Conservation (phyloP, 2,329 filamentous ascomycete species). For the Cladosporium sp. region DNA sequence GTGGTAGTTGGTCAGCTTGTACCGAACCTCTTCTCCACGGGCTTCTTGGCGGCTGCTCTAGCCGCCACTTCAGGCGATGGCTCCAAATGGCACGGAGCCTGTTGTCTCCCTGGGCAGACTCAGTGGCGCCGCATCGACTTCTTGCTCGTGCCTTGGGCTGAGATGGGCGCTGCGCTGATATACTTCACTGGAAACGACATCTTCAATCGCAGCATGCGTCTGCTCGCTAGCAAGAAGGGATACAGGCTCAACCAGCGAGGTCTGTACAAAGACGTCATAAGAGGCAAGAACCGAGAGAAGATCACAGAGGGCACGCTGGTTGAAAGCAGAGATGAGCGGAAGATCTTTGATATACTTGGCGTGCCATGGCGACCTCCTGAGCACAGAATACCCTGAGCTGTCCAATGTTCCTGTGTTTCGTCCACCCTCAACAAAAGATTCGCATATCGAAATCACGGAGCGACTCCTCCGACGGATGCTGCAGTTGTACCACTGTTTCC, state of each 20-base stretch:
- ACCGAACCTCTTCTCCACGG: constrained; percentile 57
- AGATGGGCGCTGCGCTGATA: constrained; percentile 83
- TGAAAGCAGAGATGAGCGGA: constrained; percentile 73
- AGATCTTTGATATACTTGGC: constrained; percentile 77
- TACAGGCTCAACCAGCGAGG: constrained; percentile 86
- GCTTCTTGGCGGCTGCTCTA: constrained; percentile 71
- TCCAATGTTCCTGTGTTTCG: background rate
- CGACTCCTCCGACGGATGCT: background rate
- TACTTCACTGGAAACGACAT: constrained; percentile 97
- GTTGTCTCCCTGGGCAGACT: constrained; percentile 62
- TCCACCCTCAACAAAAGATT: background rate
- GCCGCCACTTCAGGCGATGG: constrained; percentile 59
- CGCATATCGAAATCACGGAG: background rate
- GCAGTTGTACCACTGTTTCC: background rate
- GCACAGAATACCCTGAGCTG: constrained; percentile 70
- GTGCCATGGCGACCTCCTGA: constrained; percentile 82
- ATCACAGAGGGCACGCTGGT: constrained; percentile 69
- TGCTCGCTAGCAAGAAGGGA: constrained; percentile 76
- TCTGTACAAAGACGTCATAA: constrained; percentile 70
- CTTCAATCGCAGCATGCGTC: constrained; percentile 83
- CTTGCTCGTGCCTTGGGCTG: constrained; percentile 74
- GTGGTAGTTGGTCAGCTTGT: constrained; percentile 67
- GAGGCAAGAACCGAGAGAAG: constrained; percentile 60
- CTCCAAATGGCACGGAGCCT: constrained; percentile 88
- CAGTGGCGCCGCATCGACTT: constrained; percentile 84